Evolutionary conservation across 805 yeast species (phyloP), one percentile per base, ranked within the genome.

Genomic region (Komagataella phaffii): DNA sequence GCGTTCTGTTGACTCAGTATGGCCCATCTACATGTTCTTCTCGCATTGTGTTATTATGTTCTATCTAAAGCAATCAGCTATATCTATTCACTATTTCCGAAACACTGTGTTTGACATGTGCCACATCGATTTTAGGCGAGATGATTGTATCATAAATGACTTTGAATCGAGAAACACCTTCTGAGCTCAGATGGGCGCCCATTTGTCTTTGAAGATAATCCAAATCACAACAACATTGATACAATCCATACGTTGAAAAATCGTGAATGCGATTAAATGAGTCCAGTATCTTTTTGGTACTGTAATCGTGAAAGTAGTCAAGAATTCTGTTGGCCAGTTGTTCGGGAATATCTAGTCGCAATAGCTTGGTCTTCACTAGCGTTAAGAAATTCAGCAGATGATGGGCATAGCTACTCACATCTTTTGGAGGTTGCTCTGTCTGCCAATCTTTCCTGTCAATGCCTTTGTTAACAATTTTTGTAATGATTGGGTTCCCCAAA

Each of bases 331-430:
- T 40, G 17, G 48, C n/a, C n/a, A 51, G 46, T 10, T 14, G 17
- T 7, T n/a, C 23, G 18, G 48, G 21, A 10, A 48, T 30, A 3
- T 44, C 36, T 3, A 17, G 36, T 17, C 24, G 17, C 21, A 24
- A 17, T n/a, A 51, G 40, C 17, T 24, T 44, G 24, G 53, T 21
- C 48, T 44, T 51, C 6, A 76, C 75, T 18, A 70, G 67, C 4
- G 80, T 77, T 14, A 81, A 56, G 18, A 74, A 61, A 63, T 76
- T 68, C 45, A 79, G 55, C 3, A 70, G 65, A 53, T 79, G 80
- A 51, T 76, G 75, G 3, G 80, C 63, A 58, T 74, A 79, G 58
- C 71, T 60, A 56, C 74, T 62, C 1, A 72, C 73, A 52, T 72
- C 70, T n/a, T 60, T 64, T 17, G 71, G 67, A 8, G 70, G 68